phyloP scores from a whole-genome alignment of 768 basidiomycete species.

The Mycena chlorophos region DNA sequence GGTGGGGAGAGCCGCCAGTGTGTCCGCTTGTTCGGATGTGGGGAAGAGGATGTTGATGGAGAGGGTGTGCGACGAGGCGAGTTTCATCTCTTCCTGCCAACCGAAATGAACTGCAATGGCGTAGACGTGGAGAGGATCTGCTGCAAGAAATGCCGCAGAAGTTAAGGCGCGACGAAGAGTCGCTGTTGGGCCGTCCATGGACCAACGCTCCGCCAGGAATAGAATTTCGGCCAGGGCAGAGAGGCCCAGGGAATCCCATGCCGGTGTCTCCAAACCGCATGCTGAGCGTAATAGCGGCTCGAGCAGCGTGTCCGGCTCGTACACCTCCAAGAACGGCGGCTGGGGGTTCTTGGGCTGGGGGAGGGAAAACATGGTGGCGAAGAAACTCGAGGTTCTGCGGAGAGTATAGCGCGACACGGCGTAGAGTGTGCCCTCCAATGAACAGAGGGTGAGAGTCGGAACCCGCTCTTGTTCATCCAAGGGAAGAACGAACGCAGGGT shows the following conservation, averaged over 20 bases:
- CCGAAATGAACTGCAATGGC: constrained; percentile 59
- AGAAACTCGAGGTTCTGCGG: constrained; percentile 53
- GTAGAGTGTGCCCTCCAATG: constrained; percentile 42
- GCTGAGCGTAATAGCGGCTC: constrained; percentile 59
- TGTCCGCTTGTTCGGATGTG: constrained; percentile 34
- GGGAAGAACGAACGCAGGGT: too few species aligned
- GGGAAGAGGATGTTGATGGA: constrained; percentile 49
- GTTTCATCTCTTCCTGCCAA: constrained; percentile 57
- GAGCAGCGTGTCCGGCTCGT: constrained; percentile 46
- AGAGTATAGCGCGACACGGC: constrained; percentile 50
- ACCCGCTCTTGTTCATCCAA: too few species aligned
- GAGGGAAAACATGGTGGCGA: constrained; percentile 49
- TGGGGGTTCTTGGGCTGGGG: constrained; percentile 42
- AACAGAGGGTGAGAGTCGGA: constrained; percentile 17
- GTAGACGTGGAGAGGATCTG: constrained; percentile 52
- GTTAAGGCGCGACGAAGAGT: constrained; percentile 54
- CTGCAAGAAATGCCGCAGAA: constrained; percentile 46
- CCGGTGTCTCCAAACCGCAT: constrained; percentile 51
- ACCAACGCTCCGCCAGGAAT: constrained; percentile 68
- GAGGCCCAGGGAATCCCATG: constrained; percentile 50
- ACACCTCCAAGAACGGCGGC: constrained; percentile 27
- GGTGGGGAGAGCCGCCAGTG: constrained; percentile 50
- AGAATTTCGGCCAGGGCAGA: constrained; percentile 50
- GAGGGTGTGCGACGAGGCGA: constrained; percentile 60
- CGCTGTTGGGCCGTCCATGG: constrained; percentile 60